These are phyloP conservation scores for Metschnikowia hibisci DNA, from an alignment of 805 yeast genomes.

Conservation along the genomic window DNA sequence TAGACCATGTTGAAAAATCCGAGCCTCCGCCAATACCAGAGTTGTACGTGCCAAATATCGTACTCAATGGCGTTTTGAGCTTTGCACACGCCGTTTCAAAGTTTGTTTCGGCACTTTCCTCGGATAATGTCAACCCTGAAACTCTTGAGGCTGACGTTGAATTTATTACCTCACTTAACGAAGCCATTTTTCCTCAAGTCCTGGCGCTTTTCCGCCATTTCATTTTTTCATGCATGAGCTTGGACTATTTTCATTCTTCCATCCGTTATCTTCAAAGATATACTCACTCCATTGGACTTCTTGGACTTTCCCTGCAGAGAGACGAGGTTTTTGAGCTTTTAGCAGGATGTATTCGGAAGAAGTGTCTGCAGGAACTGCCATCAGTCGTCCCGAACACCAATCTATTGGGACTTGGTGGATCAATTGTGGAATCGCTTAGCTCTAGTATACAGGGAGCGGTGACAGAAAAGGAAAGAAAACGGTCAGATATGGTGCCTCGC, in stretches of 20 bases:
- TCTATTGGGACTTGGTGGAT: slow-evolving; percentile 45
- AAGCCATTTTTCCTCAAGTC: slow-evolving; percentile 25
- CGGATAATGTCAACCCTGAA: slow-evolving; percentile 18
- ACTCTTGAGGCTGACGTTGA: slow-evolving; percentile 33
- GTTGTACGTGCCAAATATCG: slow-evolving; percentile 55
- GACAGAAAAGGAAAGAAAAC: neutral
- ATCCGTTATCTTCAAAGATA: slow-evolving; percentile 75
- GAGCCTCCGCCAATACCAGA: slow-evolving; percentile 69
- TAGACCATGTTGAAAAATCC: slow-evolving; percentile 76
- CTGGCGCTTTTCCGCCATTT: slow-evolving; percentile 34
- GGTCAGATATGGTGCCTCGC: neutral
- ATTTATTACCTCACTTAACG: slow-evolving; percentile 32
- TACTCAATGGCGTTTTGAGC: slow-evolving; percentile 48
- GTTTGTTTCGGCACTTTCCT: slow-evolving; percentile 43
- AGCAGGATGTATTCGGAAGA: slow-evolving; percentile 37
- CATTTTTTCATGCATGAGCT: slow-evolving; percentile 64
- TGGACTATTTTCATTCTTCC: slow-evolving; percentile 61
- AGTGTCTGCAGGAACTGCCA: slow-evolving; percentile 15
- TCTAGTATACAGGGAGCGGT: slow-evolving; percentile 27
- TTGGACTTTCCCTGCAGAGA: slow-evolving; percentile 54
- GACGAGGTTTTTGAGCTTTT: slow-evolving; percentile 42
- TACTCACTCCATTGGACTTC: slow-evolving; percentile 76
- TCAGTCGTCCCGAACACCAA: slow-evolving; percentile 2
- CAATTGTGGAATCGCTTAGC: slow-evolving; percentile 49
- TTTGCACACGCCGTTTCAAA: slow-evolving; percentile 68